Percentiles rank a stretch among this genome's conserved stretches.
These are phyloP conservation scores for Zymoseptoria tritici DNA, from an alignment of 2,329 filamentous ascomycete species.

Conservation along the genomic window DNA sequence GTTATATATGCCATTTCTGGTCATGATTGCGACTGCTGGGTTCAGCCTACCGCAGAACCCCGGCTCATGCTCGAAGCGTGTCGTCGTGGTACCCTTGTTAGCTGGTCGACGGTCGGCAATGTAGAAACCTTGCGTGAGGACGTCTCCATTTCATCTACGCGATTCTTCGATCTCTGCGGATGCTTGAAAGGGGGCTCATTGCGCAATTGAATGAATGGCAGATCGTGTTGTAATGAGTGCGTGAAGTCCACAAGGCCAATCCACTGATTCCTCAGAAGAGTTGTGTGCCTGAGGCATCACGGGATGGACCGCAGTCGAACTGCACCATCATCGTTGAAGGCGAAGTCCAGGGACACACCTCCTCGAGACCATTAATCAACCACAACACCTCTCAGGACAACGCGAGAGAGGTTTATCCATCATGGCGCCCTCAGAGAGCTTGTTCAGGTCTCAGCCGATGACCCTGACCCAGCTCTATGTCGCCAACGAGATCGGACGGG, in stretches of 20 bases:
- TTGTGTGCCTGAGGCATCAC: not conserved
- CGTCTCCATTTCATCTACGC: too few relatives aligned
- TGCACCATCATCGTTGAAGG: not conserved
- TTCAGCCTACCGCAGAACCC: not conserved
- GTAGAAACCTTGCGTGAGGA: too few relatives aligned
- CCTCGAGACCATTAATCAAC: not conserved
- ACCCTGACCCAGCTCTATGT: slow-evolving; percentile 99
- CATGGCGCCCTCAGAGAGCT: slow-evolving; percentile 68
- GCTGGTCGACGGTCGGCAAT: too few relatives aligned
- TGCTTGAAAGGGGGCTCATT: too few relatives aligned
- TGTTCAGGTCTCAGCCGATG: slow-evolving; percentile 99
- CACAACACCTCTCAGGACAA: slow-evolving; percentile 8
- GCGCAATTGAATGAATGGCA: too few relatives aligned
- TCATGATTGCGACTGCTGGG: not conserved
- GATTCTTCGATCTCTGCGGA: too few relatives aligned
- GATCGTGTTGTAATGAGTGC: too few relatives aligned
- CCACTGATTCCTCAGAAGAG: not conserved
- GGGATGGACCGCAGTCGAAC: not conserved
- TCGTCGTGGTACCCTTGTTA: too few relatives aligned
- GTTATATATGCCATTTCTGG: not conserved
- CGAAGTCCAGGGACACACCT: slow-evolving; percentile 1
- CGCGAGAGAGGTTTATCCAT: slow-evolving; percentile 13
- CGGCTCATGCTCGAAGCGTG: too few relatives aligned
- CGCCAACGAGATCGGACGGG: slow-evolving; percentile 95
- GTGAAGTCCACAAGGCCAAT: too few relatives aligned